Percentiles rank a stretch among this genome's conserved stretches.
Evolutionary conservation across 2,329 filamentous ascomycete genomes (phyloP).

Genomic region (Paraphoma sp.): DNA sequence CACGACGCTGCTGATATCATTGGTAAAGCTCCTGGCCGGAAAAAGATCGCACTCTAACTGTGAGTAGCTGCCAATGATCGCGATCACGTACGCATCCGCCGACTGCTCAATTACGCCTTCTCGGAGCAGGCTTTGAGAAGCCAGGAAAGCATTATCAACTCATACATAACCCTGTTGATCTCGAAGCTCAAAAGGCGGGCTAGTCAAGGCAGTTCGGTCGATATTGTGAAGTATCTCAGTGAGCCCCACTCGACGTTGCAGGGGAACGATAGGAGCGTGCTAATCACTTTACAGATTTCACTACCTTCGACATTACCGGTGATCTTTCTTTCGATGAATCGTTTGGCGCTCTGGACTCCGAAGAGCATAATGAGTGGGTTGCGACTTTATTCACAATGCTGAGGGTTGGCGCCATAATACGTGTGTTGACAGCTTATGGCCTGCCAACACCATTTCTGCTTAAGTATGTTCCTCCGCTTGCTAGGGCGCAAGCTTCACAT

Average conservation of each 20-base stretch:
- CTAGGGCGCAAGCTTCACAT: constrained; percentile 9
- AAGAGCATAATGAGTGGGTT: constrained; percentile 28
- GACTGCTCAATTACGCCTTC: constrained; percentile 21
- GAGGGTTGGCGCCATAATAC: constrained; percentile 10
- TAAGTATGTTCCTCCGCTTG: constrained; percentile 9
- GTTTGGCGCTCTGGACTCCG: constrained; percentile 29
- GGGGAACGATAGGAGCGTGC: neutral
- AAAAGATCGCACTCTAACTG: neutral
- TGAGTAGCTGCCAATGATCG: constrained; percentile 15
- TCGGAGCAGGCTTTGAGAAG: constrained; percentile 17
- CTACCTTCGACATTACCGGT: constrained; percentile 34
- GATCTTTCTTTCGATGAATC: constrained; percentile 38
- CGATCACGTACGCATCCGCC: constrained; percentile 20
- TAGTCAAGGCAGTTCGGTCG: constrained; percentile 4
- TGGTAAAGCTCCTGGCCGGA: neutral
- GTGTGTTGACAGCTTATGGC: constrained; percentile 11
- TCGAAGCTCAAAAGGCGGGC: constrained; percentile 14
- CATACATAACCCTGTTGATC: constrained; percentile 20
- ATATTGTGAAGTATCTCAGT: constrained; percentile 21
- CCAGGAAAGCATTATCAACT: constrained; percentile 25
- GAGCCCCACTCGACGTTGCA: neutral
- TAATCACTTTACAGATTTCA: constrained; percentile 8
- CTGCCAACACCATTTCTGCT: constrained; percentile 7
- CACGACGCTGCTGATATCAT: constrained; percentile 7
- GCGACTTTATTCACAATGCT: constrained; percentile 15